These are phyloP conservation scores for Trichocomaceae sp. DNA, from an alignment of 2,329 filamentous ascomycete genomes.

Conservation along the genomic window DNA sequence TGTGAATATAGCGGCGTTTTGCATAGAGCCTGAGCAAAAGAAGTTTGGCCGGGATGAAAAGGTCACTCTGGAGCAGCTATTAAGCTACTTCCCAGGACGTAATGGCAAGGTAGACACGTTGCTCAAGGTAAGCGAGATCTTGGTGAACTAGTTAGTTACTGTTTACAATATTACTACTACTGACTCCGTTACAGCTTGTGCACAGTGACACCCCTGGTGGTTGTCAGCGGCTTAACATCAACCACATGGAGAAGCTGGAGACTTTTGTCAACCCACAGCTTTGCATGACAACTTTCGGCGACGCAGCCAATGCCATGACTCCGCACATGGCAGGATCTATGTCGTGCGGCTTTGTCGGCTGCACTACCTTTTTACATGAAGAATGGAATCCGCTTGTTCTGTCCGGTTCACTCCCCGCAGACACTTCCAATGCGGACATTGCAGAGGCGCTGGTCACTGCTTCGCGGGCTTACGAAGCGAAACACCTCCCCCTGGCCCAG, in stretches of 20 bases:
- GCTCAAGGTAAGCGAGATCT: constrained; percentile 1
- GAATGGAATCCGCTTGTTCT: constrained; percentile 6
- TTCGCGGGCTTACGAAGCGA: constrained; percentile 5
- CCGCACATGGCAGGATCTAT: constrained; percentile 8
- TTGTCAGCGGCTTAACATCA: constrained; percentile 6
- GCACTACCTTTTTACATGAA: constrained; percentile 5
- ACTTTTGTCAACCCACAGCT: constrained; percentile 6
- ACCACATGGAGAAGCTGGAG: constrained; percentile 1
- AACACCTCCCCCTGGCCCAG: constrained; percentile 8
- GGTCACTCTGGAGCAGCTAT: constrained; percentile 6
- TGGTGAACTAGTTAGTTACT: no score
- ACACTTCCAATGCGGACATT: constrained; percentile 1
- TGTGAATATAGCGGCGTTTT: constrained; percentile 9
- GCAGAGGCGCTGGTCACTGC: background rate
- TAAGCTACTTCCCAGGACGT: constrained; percentile 4
- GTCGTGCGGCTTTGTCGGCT: constrained; percentile 6
- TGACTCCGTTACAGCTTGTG: constrained; percentile 1
- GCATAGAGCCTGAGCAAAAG: constrained; percentile 4
- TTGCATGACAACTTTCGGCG: constrained; percentile 4
- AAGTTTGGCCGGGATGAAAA: constrained; percentile 8
- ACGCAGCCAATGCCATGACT: constrained; percentile 6
- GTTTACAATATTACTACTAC: background rate
- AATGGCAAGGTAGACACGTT: constrained; percentile 2
- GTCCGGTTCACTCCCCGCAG: background rate
- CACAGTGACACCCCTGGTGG: constrained; percentile 4